phyloP scores from a whole-genome alignment of 208 protist species.

The Endotrypanum monterogeii region DNA sequence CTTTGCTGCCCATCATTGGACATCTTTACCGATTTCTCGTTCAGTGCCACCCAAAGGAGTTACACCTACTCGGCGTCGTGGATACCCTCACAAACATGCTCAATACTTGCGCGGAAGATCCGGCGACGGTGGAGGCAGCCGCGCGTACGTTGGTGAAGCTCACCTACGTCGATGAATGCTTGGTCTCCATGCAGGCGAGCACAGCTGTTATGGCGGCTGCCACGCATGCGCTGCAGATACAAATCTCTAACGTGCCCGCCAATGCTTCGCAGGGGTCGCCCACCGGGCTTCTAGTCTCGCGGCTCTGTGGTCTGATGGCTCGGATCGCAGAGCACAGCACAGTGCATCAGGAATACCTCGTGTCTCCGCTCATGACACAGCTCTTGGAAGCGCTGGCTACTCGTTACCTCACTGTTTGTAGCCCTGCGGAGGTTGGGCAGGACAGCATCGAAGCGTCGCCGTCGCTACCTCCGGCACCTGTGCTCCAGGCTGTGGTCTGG shows the following conservation, averaged over 20 bases:
- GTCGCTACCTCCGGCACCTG: conserved; percentile 20
- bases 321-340: conserved; percentile 38
- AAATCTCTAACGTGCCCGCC: conserved; percentile 10
- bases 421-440: neutral
- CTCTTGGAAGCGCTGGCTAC: conserved; percentile 19
- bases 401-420: conserved; percentile 19
- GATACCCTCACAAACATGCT: conserved; percentile 46
- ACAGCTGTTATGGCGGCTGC: conserved; percentile 37
- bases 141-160: conserved; percentile 71
- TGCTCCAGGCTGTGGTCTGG: conserved; percentile 70
- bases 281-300: conserved; percentile 46
- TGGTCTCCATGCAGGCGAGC: conserved; percentile 32
- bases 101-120: conserved; percentile 27
- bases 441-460: neutral
- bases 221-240: conserved; percentile 33
- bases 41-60: conserved; percentile 11
- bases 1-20: conserved; percentile 7
- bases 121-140: conserved; percentile 50
- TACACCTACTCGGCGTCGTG: conserved; percentile 21
- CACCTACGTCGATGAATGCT: conserved; percentile 57
- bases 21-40: conserved; percentile 23
- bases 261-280: neutral
- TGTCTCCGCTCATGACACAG: conserved; percentile 20
- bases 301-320: conserved; percentile 45
- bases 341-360: conserved; percentile 39